Evolutionary conservation across 1,284 basidiomycete species (phyloP), one percentile per base, ranked within the genome.

Genomic region (Paramarasmius palmivorus): DNA sequence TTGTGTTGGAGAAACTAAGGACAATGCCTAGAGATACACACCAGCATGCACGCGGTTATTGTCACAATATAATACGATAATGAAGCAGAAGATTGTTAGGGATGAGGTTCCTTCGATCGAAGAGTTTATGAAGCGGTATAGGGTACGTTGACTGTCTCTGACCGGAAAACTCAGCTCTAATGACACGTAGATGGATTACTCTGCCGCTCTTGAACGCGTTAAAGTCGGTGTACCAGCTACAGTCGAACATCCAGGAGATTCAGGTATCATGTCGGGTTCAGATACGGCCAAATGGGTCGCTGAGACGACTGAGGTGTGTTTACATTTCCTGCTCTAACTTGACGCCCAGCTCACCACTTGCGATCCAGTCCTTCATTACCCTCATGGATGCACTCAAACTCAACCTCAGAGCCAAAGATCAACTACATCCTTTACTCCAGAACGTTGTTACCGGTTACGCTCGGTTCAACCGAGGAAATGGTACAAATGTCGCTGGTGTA

Each of bases 241-340:
- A 0, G 90, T 98, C 1, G 95, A 98, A 68, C 96, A 99, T 68
- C 93, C 74, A 60, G 93, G 80, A 72, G 85, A 78, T 40, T 32
- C 38, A 17, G 38, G 38, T n/a, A n/a, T n/a, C 17, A 17, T 23
- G 10, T 57, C 55, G 20, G 90, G 80, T 48, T 88, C 88, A 4
- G 95, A 98, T 70, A 92, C 92, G 0, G 92, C 92, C 26, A 96
- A 98, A 71, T 94, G 92, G 88, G 94, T 99, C n/a, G 96, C 96
- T 4, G 95, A 98, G 70, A 98, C 95, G 3, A 99, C 97, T 0
- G 93, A 97, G 78, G 93, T 91, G 53, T 57, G 76, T 70, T 22
- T n/a, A n/a, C n/a, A n/a, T n/a, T n/a, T n/a, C 52, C 17, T 7
- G 19, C 6, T 23, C 23, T 19, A 12, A 22, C n/a, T 48, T 35